Percentiles rank a stretch among this genome's conserved stretches.
Conservation (phyloP, 352 stramenopile species). For the Phytophthora fragariaefolia region DNA sequence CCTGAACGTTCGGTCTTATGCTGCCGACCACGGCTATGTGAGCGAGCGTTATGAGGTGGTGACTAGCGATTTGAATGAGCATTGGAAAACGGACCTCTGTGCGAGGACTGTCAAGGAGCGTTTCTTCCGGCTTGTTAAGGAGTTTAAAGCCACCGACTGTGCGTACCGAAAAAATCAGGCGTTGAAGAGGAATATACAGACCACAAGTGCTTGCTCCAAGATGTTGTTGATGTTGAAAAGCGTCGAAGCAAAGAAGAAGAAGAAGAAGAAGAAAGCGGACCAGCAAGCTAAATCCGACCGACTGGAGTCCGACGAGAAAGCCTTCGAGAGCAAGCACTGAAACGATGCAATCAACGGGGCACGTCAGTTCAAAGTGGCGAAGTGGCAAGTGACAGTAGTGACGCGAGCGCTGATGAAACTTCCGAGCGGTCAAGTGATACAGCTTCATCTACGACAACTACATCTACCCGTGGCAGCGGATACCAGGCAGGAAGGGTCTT, state of each 20-base stretch:
- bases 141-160: conserved; percentile 7
- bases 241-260: no score
- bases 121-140: conserved; percentile 8
- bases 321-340: conserved; percentile 7
- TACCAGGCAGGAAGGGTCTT: neutral
- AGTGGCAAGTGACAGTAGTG: neutral
- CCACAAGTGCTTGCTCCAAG: conserved; percentile 8
- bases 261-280: no score
- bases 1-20: conserved; percentile 3
- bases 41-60: neutral
- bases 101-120: conserved; percentile 8
- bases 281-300: conserved; percentile 7
- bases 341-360: neutral
- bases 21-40: conserved; percentile 2
- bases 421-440: neutral
- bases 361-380: neutral
- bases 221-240: neutral
- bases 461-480: neutral
- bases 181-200: conserved; percentile 13
- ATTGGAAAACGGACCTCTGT: neutral
- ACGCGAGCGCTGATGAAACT: neutral
- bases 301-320: neutral
- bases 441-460: neutral
- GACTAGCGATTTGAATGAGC: conserved; percentile 9
- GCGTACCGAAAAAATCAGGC: conserved; percentile 5